Percentiles rank a stretch among this genome's conserved stretches.
These are phyloP conservation scores for Rhododendron henanense DNA, from an alignment of 148 eudicot genomes.

Conservation along the genomic window DNA sequence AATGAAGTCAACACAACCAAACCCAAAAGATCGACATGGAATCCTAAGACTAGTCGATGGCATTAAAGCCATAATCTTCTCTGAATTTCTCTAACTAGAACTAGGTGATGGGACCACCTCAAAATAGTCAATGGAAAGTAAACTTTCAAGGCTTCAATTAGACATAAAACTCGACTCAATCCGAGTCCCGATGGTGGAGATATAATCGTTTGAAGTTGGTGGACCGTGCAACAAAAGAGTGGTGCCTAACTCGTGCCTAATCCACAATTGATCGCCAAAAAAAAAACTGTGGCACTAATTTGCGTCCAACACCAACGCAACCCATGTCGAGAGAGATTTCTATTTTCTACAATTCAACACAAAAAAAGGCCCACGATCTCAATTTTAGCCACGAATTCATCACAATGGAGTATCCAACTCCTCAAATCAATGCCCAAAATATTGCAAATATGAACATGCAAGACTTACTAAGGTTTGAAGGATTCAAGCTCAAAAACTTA, in stretches of 20 bases:
- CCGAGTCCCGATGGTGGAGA: no score
- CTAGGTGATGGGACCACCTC: no score
- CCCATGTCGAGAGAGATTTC: not conserved
- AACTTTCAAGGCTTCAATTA: no score
- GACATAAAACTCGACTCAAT: no score
- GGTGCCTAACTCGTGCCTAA: not conserved
- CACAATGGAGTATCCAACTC: not conserved
- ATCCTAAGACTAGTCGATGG: not conserved
- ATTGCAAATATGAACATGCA: not conserved
- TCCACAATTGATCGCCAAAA: not conserved
- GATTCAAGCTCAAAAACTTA: not conserved
- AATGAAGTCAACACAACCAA: not conserved
- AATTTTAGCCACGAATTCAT: not conserved
- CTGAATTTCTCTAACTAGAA: no score
- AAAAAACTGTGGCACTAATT: not conserved
- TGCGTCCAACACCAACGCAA: not conserved
- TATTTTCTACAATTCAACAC: not conserved
- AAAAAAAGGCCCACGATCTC: not conserved
- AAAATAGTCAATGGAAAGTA: no score
- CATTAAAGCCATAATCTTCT: not conserved
- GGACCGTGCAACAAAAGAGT: no score
- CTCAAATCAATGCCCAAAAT: not conserved
- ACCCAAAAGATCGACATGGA: not conserved
- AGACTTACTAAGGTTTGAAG: not conserved
- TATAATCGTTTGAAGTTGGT: no score